Conservation (phyloP, 2,329 filamentous ascomycete genomes). For the Claviceps paspali region DNA sequence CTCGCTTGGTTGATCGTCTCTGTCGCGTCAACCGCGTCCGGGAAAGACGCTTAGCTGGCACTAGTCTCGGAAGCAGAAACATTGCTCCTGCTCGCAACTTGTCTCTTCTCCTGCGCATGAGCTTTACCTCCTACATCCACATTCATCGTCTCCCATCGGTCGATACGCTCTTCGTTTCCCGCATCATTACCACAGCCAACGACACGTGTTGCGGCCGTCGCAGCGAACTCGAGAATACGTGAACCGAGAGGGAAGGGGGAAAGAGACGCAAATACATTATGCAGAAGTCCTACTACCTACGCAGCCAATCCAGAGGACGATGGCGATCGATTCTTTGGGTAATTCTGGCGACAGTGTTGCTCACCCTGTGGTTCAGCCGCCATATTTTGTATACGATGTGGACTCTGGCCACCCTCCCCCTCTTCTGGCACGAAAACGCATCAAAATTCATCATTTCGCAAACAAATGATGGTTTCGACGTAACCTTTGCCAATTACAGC, state of each 20-base stretch:
- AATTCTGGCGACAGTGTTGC: constrained; percentile 3
- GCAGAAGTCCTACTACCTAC: constrained; percentile 4
- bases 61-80: neutral
- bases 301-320: constrained; percentile 4
- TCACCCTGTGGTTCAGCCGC: constrained; percentile 8
- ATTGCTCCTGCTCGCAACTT: neutral
- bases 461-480: constrained; percentile 15
- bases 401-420: constrained; percentile 15
- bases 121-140: neutral
- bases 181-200: neutral
- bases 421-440: constrained; percentile 13
- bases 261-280: neutral
- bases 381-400: constrained; percentile 12
- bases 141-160: neutral
- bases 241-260: neutral
- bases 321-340: constrained; percentile 5
- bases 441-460: constrained; percentile 15
- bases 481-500: constrained; percentile 19
- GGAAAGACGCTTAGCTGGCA: neutral
- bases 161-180: neutral
- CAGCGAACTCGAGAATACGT: neutral
- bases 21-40: neutral
- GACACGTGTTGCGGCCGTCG: no score
- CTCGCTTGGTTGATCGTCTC: neutral
- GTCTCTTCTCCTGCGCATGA: neutral